Percentiles rank a stretch among this genome's conserved stretches.
These are phyloP conservation scores for Xylariomycetidae sp. DNA, from an alignment of 2,329 filamentous ascomycete genomes.

Conservation along the genomic window DNA sequence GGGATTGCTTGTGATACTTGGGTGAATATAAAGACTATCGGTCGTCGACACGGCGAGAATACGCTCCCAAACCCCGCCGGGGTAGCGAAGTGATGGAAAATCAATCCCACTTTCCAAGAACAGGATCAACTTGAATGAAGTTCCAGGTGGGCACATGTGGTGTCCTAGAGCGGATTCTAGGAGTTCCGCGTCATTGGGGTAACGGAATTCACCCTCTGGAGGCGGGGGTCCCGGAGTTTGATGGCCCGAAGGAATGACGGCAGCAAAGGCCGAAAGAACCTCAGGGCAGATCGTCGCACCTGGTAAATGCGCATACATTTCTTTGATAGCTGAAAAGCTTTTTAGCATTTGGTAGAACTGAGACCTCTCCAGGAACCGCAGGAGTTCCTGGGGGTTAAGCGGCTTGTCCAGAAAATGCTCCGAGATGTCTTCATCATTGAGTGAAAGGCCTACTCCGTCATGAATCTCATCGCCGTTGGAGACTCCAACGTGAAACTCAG, in stretches of 20 bases:
- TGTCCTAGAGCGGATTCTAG: too few relatives aligned
- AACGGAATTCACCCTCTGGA: neutral
- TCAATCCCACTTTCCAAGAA: too few relatives aligned
- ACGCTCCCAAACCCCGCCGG: too few relatives aligned
- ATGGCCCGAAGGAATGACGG: neutral
- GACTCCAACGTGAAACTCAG: too few relatives aligned
- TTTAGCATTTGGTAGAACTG: neutral
- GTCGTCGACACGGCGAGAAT: too few relatives aligned
- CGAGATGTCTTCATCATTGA: too few relatives aligned
- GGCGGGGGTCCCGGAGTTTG: neutral
- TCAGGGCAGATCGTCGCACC: conserved; percentile 2
- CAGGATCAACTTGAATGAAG: too few relatives aligned
- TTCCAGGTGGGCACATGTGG: too few relatives aligned
- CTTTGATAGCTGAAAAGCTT: neutral
- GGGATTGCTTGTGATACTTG: conserved; percentile 1
- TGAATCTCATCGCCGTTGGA: too few relatives aligned
- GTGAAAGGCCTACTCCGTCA: too few relatives aligned
- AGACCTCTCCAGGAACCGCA: neutral
- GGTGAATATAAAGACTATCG: conserved; percentile 4
- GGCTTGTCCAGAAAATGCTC: neutral
- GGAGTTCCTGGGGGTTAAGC: neutral
- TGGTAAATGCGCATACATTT: neutral
- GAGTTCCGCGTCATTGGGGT: too few relatives aligned
- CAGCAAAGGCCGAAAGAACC: neutral
- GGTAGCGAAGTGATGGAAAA: too few relatives aligned